Evolutionary conservation across 2,329 filamentous ascomycete species (phyloP), one percentile per base, ranked within the genome.

Genomic region (Aureobasidium pullulans): DNA sequence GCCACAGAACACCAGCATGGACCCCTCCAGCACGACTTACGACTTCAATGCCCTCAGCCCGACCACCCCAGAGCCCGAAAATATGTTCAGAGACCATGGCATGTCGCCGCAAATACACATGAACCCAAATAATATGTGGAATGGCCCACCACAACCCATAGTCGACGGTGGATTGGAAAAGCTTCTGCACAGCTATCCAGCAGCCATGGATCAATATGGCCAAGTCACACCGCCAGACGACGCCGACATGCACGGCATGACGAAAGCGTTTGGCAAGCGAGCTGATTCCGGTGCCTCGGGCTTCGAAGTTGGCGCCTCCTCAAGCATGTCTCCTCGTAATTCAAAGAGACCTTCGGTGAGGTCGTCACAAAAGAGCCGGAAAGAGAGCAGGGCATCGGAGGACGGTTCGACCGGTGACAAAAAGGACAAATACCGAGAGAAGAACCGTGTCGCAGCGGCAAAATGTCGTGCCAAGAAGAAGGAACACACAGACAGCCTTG

Each of bases 401-500:
- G 65, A 44, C 11, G 56, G 54, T 6, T 46, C 60, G 28, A 5
- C 32, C 0, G 57, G 65, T 31, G 70, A 70, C 19, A 83, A 81
- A 65, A 76, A 82, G 31, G 78, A 76, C 62, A 80, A 79, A 62
- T 85, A 84, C 65, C 77, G 89, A 0, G 84, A 88, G 71, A 82
- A 87, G 62, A 91, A 91, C 69, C 80, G 87, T 9, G 75, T 87
- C 2, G 87, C 88, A 0, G 87, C 88, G 1, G 87, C 84, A 69
- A 90, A 89, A 68, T 90, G 87, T 67, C 82, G 87, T 3, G 81
- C 86, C 66, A 89, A 88, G 73, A 84, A 84, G 71, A 84, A 84
- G 70, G 79, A 81, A 62, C 81, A 81, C 65, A 80, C 78, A 37
- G 73, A 77, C 59, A 67, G 74, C 39, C 75, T 84, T 13, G 81